phyloP scores from a whole-genome alignment of 2,329 filamentous ascomycete species.

The Amylocarpus encephaloides region DNA sequence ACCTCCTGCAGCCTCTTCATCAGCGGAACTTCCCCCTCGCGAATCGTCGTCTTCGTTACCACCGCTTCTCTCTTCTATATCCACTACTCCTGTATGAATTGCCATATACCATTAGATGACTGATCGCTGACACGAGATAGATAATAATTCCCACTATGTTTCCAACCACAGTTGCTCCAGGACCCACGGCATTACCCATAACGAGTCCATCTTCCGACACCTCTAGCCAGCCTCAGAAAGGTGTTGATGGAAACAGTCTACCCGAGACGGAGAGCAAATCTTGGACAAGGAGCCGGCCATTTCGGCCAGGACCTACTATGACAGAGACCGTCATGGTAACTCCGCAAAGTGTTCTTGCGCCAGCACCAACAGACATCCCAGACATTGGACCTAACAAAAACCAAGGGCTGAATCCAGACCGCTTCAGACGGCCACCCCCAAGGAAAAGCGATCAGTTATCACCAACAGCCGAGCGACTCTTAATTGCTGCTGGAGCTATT shows the following conservation, averaged over 20 bases:
- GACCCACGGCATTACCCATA: neutral
- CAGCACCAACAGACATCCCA: slow-evolving; percentile 7
- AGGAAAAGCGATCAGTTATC: slow-evolving; percentile 14
- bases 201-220: neutral
- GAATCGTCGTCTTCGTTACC: neutral
- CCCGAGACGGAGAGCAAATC: neutral
- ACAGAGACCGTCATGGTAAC: slow-evolving; percentile 4
- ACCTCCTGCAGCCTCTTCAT: neutral
- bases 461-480: slow-evolving; percentile 21
- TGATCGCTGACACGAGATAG: neutral
- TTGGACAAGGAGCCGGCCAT: neutral
- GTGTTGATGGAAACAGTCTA: neutral
- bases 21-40: slow-evolving; percentile 2
- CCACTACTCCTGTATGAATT: neutral
- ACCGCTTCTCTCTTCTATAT: neutral
- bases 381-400: slow-evolving; percentile 3
- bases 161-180: slow-evolving; percentile 7
- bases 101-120: neutral
- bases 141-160: slow-evolving; percentile 5
- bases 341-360: slow-evolving; percentile 1
- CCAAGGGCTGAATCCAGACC: neutral
- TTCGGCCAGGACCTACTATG: neutral
- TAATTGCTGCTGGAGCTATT: slow-evolving; percentile 27
- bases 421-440: too few relatives aligned
- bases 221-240: neutral